Conservation (phyloP, 768 basidiomycete genomes). For the Naganishia antarctica region DNA sequence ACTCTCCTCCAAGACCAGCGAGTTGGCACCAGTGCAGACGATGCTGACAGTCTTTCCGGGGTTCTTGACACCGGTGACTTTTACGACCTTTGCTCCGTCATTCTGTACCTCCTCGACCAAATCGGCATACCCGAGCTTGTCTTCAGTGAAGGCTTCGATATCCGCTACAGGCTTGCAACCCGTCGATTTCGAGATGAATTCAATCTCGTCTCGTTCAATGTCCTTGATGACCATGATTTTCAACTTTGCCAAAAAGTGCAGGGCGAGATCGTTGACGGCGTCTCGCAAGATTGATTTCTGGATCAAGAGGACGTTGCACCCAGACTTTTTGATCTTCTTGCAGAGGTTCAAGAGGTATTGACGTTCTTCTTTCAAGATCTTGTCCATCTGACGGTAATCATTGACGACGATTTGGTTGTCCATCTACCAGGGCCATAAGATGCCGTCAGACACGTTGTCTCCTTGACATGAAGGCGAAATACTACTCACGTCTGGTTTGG, state of each 20-base stretch:
- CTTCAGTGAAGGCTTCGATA: constrained; percentile 94
- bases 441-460: too few relatives aligned
- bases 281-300: constrained; percentile 99
- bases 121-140: constrained; percentile 95
- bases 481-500: constrained; percentile 84
- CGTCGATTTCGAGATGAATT: constrained; percentile 89
- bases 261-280: constrained; percentile 95
- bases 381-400: constrained; percentile 99
- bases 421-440: too few relatives aligned
- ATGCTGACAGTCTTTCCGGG: constrained; percentile 90
- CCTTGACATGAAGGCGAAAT: background rate
- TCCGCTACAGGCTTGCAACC: constrained; percentile 96
- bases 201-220: constrained; percentile 96
- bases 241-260: constrained; percentile 93
- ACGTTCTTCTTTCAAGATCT: constrained; percentile 97
- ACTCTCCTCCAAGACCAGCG: constrained; percentile 89
- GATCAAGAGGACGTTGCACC: constrained; percentile 96
- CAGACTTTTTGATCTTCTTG: constrained; percentile 99
- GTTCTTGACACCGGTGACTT: constrained; percentile 91
- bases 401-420: constrained; percentile 99
- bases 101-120: constrained; percentile 81
- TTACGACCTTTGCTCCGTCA: constrained; percentile 82
- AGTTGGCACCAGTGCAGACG: constrained; percentile 88
- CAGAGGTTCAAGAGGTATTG: constrained; percentile 95
- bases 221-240: constrained; percentile 96